Base-by-base conservation (phyloP, 768 basidiomycete species). In the Candolleomyces eurysporus region DNA sequence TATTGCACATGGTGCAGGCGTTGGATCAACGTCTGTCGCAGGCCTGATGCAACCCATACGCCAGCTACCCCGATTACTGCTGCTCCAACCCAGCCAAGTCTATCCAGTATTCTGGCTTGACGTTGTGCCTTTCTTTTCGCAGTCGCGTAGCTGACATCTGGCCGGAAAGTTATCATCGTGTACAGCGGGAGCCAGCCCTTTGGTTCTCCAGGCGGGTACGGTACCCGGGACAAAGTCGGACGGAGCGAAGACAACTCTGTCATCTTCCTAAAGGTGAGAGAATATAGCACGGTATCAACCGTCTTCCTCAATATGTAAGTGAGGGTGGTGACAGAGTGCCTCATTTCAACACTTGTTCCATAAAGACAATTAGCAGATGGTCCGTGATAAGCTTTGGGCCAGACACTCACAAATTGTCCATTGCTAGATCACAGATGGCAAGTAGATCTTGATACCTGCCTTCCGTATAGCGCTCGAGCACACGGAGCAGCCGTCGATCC, bases 81-180 rank as follows among this genome's bases (percentile, higher is more conserved):
- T 62, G 80, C 74, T 58, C 82, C 83, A 66, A 78, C 69, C 79
- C 83, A 82, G 22, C 80, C 83, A 14, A 80, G 69, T 54, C 73
- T 70, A 56, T 76, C 72, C 63, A 98, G 76, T 57, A 92, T 79
- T 32, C 71, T 73, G n/a, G 82, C 77, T 76, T 99, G 96, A 70
- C 80, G 76, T 62, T 74, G 79, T 60, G 89, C 89, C 73, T 86
- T 88, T 70, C 78, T 81, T 71, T 84, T 83, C 21, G 89, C 96
- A 54, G 86, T 87, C 59, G 88, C 86, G 71, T 99, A 99, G 72
- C 88, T 89, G 68, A 99, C 86, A 75, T 98, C 96, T 55, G 94
- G 93, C 46, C 96, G 85, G 78, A 99, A 99, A 48, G 96, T 98
- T 65, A 97, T 90, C 96, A 98, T 97, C 39, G 93, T 93, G 75